Percentiles rank a stretch among this genome's conserved stretches.
Conservation (phyloP, 495 filamentous ascomycete genomes). For the Ramalina intermedia region DNA sequence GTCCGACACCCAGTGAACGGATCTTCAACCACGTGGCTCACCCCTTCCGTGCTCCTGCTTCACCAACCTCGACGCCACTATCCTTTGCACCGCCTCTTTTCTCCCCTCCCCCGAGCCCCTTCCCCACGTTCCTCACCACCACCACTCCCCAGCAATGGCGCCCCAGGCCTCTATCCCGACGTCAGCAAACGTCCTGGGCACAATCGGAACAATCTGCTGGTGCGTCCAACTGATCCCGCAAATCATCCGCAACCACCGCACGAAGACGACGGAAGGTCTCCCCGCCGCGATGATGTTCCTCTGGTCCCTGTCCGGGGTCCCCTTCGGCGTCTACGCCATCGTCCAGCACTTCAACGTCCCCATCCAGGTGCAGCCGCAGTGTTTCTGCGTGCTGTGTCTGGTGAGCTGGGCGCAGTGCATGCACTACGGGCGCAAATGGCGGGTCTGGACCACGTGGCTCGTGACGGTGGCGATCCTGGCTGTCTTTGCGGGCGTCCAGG, state of each 20-base stretch:
- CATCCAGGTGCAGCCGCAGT: slow-evolving; percentile 59
- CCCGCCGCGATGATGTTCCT: slow-evolving; percentile 60
- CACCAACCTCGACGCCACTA: too few species aligned
- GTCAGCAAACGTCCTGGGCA: slow-evolving; percentile 27
- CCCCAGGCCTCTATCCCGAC: slow-evolving; percentile 23
- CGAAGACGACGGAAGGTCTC: slow-evolving; percentile 57
- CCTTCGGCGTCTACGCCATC: slow-evolving; percentile 39
- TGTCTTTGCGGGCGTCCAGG: slow-evolving; percentile 43
- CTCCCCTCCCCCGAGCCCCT: too few species aligned
- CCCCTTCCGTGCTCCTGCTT: too few species aligned
- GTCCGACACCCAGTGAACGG: too few species aligned
- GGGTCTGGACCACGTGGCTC: slow-evolving; percentile 30
- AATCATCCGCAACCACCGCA: slow-evolving; percentile 56
- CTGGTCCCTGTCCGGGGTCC: slow-evolving; percentile 43
- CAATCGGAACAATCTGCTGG: slow-evolving; percentile 25
- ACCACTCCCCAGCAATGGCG: neutral
- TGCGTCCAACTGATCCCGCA: slow-evolving; percentile 38
- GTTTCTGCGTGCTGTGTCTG: slow-evolving; percentile 49
- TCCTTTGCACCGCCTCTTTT: too few species aligned
- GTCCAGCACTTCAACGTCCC: slow-evolving; percentile 55
- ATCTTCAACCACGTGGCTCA: too few species aligned
- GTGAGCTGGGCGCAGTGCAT: slow-evolving; percentile 53
- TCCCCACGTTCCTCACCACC: neutral
- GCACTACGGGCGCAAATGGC: slow-evolving; percentile 38
- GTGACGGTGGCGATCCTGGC: slow-evolving; percentile 25